phyloP scores from a whole-genome alignment of 805 yeast species.

The Metschnikowia lunata region DNA sequence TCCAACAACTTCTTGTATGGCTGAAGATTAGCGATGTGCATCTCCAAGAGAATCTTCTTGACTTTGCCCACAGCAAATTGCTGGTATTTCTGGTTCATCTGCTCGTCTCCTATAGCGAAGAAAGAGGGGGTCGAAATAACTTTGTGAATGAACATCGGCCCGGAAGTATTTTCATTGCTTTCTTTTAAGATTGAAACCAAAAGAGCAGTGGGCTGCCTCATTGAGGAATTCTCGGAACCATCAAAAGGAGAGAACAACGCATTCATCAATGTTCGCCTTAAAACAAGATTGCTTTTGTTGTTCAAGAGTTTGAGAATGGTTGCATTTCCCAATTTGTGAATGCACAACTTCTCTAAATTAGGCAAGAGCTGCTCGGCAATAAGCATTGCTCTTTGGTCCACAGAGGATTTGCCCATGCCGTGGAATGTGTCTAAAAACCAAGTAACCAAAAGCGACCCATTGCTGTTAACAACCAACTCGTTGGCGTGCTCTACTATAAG shows the following conservation, averaged over 20 bases:
- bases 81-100: constrained; percentile 34
- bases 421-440: constrained; percentile 85
- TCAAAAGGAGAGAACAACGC: constrained; percentile 57
- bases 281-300: constrained; percentile 58
- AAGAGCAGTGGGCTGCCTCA: constrained; percentile 37
- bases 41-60: constrained; percentile 56
- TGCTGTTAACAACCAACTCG: constrained; percentile 73
- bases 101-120: constrained; percentile 27
- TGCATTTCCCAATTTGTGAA: constrained; percentile 80
- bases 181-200: constrained; percentile 64
- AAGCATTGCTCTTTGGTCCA: constrained; percentile 47
- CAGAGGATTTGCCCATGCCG: constrained; percentile 33
- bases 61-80: constrained; percentile 58
- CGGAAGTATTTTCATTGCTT: constrained; percentile 49
- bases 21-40: constrained; percentile 53
- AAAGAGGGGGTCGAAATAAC: constrained; percentile 66
- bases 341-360: constrained; percentile 58
- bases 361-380: constrained; percentile 62
- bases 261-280: constrained; percentile 58
- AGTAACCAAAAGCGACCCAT: constrained; percentile 84
- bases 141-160: constrained; percentile 66
- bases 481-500: constrained; percentile 75
- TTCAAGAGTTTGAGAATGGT: constrained; percentile 76
- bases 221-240: constrained; percentile 20
- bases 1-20: constrained; percentile 84